These are phyloP conservation scores for Arabis alpina DNA, from an alignment of 345 rosid species.

Conservation along the genomic window DNA sequence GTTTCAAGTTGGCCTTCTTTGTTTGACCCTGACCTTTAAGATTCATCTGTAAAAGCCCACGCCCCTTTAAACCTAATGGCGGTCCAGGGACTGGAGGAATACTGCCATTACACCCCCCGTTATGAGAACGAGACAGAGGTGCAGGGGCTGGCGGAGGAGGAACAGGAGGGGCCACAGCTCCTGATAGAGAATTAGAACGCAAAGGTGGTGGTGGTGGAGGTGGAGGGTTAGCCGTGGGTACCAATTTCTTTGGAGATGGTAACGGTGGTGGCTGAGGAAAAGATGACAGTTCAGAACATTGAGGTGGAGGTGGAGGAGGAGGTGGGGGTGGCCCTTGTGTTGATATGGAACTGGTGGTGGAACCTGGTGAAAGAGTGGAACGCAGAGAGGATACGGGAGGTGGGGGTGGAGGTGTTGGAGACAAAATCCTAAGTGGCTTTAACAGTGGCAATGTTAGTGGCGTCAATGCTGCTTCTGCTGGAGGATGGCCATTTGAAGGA, in stretches of 20 bases:
- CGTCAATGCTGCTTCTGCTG: conserved; percentile 24
- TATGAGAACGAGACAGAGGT: conserved; percentile 45
- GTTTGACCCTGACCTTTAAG: conserved; percentile 57
- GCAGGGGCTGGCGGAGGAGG: conserved; percentile 70
- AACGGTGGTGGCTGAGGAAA: conserved; percentile 35
- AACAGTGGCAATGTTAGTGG: conserved; percentile 32
- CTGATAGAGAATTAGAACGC: conserved; percentile 38
- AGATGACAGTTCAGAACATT: conserved; percentile 39
- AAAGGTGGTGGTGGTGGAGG: conserved; percentile 58
- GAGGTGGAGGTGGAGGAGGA: conserved; percentile 35
- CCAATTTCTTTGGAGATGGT: conserved; percentile 43
- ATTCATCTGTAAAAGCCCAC: conserved; percentile 51
- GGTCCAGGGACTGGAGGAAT: conserved; percentile 75
- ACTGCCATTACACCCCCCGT: conserved; percentile 47
- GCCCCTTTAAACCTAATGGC: conserved; percentile 62
- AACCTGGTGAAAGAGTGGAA: conserved; percentile 26
- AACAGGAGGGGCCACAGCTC: conserved; percentile 48
- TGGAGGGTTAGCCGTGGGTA: conserved; percentile 44
- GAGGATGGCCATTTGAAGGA: conserved; percentile 25
- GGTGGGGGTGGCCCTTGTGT: conserved; percentile 38
- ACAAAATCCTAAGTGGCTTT: conserved; percentile 28
- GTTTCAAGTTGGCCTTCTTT: conserved; percentile 71
- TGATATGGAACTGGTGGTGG: conserved; percentile 20
- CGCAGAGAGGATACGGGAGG: conserved; percentile 30
- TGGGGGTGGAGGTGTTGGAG: conserved; percentile 39